Conservation (phyloP, 176 grass and related monocot species). For the Guadua angustifolia region DNA sequence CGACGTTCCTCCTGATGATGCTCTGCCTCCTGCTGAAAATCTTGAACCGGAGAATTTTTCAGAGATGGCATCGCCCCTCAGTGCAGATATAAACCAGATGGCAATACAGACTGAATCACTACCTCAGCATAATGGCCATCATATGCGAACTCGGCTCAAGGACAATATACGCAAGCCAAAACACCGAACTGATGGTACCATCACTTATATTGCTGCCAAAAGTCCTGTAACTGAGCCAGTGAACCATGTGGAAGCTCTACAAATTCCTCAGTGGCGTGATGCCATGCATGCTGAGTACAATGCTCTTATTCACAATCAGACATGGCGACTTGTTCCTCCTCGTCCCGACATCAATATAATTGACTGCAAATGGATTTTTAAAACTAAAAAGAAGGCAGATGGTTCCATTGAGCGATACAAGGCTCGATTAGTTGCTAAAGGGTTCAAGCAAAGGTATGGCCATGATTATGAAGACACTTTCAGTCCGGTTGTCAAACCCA, state of each 20-base stretch:
- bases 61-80: fast-evolving
- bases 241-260: neutral
- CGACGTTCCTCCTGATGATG: fast-evolving
- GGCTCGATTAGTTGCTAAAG: no score
- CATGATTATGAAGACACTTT: no score
- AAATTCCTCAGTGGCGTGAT: neutral
- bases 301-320: neutral
- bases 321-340: neutral
- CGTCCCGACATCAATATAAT: neutral
- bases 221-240: fast-evolving
- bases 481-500: no score
- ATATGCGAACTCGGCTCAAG: neutral
- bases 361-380: neutral
- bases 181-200: neutral
- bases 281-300: neutral
- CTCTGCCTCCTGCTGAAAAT: fast-evolving
- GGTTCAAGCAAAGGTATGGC: no score
- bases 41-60: neutral
- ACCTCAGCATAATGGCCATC: neutral
- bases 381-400: neutral
- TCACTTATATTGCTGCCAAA: neutral
- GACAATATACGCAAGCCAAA: neutral
- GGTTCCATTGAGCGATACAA: no score
- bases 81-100: no score
- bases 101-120: fast-evolving